Evolutionary conservation across 164 flowering plant genomes (phyloP).

Genomic region (Tinospora cordifolia): DNA sequence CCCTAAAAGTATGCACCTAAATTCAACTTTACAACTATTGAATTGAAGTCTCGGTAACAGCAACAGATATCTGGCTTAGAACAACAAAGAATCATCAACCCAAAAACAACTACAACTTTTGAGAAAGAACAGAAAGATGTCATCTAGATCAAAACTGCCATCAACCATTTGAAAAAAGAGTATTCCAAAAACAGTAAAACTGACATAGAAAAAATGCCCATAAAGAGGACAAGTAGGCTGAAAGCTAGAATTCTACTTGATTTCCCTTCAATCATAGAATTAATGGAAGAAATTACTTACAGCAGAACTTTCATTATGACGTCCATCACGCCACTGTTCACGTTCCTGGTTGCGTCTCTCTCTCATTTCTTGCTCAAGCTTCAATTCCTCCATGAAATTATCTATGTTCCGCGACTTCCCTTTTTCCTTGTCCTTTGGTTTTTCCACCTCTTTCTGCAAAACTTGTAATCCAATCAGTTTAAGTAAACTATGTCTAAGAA

Average conservation of each 20-base stretch:
- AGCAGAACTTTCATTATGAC: slow-evolving; percentile 54
- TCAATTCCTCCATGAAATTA: slow-evolving; percentile 94
- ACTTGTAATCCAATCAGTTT: neutral
- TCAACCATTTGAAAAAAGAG: neutral
- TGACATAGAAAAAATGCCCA: too few relatives aligned
- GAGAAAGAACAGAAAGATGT: neutral
- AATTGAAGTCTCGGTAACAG: neutral
- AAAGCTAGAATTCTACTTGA: neutral
- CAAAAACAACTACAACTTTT: neutral
- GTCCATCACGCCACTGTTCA: slow-evolving; percentile 76
- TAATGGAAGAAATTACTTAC: slow-evolving; percentile 36
- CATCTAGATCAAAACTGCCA: neutral
- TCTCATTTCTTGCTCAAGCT: slow-evolving; percentile 93
- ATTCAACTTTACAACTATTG: neutral
- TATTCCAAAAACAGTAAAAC: neutral
- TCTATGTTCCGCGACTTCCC: slow-evolving; percentile 89
- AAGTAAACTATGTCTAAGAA: slow-evolving; percentile 6
- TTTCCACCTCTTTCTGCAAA: slow-evolving; percentile 70
- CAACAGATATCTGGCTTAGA: neutral
- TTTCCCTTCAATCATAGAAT: neutral
- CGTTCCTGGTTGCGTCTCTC: slow-evolving; percentile 93
- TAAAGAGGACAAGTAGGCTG: too few relatives aligned
- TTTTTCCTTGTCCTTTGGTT: slow-evolving; percentile 81
- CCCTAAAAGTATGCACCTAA: neutral
- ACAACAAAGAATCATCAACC: neutral